Percentiles rank a stretch among this genome's conserved stretches.
phyloP scores from a whole-genome alignment of 768 basidiomycete species.

The Trametes elegans region DNA sequence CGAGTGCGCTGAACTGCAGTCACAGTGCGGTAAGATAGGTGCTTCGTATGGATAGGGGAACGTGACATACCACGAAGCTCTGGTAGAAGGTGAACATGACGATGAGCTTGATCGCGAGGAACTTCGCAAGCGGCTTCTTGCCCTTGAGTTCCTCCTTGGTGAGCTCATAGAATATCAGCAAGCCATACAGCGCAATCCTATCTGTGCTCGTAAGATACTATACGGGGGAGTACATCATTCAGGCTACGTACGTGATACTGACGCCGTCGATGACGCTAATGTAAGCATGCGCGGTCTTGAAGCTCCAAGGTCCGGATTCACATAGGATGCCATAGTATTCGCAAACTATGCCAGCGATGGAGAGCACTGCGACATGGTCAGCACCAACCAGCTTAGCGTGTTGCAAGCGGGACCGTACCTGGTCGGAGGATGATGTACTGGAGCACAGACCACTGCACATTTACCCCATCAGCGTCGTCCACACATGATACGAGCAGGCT shows the following conservation, averaged over 20 bases:
- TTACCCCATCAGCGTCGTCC: slow-evolving; percentile 5
- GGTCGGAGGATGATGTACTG: slow-evolving; percentile 84
- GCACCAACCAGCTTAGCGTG: neutral
- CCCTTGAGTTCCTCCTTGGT: slow-evolving; percentile 78
- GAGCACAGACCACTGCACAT: slow-evolving; percentile 82
- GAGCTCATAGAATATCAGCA: slow-evolving; percentile 80
- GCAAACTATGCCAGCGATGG: slow-evolving; percentile 79
- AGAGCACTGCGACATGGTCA: slow-evolving; percentile 40
- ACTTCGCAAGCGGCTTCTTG: slow-evolving; percentile 78
- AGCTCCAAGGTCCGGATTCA: slow-evolving; percentile 54
- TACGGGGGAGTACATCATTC: neutral
- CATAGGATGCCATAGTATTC: slow-evolving; percentile 70
- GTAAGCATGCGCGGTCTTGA: slow-evolving; percentile 66
- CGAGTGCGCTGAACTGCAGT: slow-evolving; percentile 61
- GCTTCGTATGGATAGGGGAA: neutral
- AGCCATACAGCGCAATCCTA: slow-evolving; percentile 83
- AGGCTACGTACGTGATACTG: slow-evolving; percentile 66
- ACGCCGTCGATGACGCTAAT: slow-evolving; percentile 72
- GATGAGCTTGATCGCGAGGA: slow-evolving; percentile 82
- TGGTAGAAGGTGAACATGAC: slow-evolving; percentile 92
- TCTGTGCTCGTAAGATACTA: neutral
- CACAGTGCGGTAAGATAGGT: neutral
- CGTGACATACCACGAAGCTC: slow-evolving; percentile 59
- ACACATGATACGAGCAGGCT: too few relatives aligned
- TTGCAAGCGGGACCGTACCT: slow-evolving; percentile 27